Evolutionary conservation across 805 yeast species (phyloP).

Genomic region (Schwanniomyces sp.): DNA sequence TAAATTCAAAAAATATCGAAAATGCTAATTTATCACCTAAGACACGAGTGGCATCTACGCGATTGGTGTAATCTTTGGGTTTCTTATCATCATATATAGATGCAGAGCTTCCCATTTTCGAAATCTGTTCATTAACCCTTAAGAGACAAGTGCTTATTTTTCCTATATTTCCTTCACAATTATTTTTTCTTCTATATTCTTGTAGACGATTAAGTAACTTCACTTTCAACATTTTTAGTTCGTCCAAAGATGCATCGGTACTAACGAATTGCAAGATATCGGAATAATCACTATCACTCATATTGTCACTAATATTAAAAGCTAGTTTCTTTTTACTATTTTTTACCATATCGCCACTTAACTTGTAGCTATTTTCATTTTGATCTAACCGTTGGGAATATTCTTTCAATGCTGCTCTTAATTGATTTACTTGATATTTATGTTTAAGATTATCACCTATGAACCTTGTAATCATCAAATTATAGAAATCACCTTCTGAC

Average conservation of each 20-base stretch:
- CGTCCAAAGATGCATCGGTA: slow-evolving; percentile 26
- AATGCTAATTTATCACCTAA: slow-evolving; percentile 49
- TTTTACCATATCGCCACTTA: not conserved
- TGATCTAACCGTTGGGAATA: slow-evolving; percentile 42
- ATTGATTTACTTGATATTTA: slow-evolving; percentile 67
- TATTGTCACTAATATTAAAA: not conserved
- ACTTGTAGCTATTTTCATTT: not conserved
- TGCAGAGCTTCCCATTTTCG: not conserved
- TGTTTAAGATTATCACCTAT: slow-evolving; percentile 70
- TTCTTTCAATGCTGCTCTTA: slow-evolving; percentile 67
- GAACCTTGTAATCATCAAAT: slow-evolving; percentile 56
- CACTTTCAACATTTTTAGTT: slow-evolving; percentile 50
- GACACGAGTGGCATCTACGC: slow-evolving; percentile 41
- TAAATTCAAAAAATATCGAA: slow-evolving; percentile 20
- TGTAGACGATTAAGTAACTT: slow-evolving; percentile 46
- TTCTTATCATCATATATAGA: not conserved
- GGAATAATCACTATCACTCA: slow-evolving; percentile 15
- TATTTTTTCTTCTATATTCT: slow-evolving; percentile 44
- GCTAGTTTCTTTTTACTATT: not conserved
- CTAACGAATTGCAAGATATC: slow-evolving; percentile 11
- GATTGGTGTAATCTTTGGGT: not conserved
- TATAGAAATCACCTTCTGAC: slow-evolving; percentile 76
- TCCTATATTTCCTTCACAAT: slow-evolving; percentile 46
- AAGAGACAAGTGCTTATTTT: slow-evolving; percentile 11
- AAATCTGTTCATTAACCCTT: slow-evolving; percentile 5